phyloP scores from a whole-genome alignment of 179 eudicot species.

The Pouteria campechiana region DNA sequence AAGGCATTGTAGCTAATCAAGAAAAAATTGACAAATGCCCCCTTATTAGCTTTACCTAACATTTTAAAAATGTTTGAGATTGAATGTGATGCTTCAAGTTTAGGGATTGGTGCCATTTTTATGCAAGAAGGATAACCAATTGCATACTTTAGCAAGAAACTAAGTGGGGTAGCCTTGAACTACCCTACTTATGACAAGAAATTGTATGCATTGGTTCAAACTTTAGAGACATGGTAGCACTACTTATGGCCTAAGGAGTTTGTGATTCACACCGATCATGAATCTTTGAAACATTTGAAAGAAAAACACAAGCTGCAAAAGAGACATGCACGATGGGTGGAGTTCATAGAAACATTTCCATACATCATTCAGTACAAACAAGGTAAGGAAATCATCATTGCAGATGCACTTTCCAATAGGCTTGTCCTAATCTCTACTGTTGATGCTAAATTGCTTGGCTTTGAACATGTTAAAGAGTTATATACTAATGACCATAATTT shows the following conservation, averaged over 20 bases:
- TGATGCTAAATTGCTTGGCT: no score
- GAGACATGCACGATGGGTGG: no score
- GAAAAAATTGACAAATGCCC: neutral
- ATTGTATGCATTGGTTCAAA: slow-evolving; percentile 7
- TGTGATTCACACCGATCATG: slow-evolving; percentile 5
- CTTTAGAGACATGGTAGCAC: slow-evolving; percentile 2
- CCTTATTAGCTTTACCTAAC: neutral
- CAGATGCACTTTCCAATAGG: no score
- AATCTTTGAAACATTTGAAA: no score
- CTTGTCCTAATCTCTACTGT: no score
- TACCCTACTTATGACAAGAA: slow-evolving; percentile 7
- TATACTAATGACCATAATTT: no score
- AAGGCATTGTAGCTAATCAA: neutral
- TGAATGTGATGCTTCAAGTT: slow-evolving; percentile 4
- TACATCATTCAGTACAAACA: no score
- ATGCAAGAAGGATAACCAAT: neutral
- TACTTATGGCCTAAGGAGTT: slow-evolving; percentile 4
- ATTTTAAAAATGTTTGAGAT: slow-evolving; percentile 1
- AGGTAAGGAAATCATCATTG: no score
- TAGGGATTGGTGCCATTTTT: slow-evolving; percentile 7
- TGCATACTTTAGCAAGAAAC: slow-evolving; percentile 7
- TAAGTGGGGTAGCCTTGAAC: slow-evolving; percentile 1
- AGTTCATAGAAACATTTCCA: no score
- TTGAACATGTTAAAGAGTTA: no score
- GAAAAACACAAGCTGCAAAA: no score